These are phyloP conservation scores for Apophysomyces trapeziformis DNA, from an alignment of 371 early-diverging fungal genomes.

Conservation along the genomic window DNA sequence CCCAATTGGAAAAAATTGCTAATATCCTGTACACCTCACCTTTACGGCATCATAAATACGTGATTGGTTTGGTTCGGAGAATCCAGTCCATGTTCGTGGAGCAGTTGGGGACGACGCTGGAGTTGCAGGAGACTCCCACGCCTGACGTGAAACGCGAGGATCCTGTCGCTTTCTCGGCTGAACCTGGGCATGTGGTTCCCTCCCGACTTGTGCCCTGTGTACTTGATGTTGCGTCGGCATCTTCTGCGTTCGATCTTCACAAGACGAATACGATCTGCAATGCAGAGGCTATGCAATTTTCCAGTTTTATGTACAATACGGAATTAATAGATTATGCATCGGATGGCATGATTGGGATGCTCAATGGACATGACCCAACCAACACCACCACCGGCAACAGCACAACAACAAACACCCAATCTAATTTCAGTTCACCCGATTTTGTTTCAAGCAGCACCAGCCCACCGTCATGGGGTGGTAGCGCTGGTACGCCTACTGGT, in stretches of 20 bases:
- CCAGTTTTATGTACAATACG: background rate
- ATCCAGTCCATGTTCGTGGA: slow-evolving; percentile 22
- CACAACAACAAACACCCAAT: background rate
- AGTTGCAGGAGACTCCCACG: background rate
- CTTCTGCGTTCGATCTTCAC: slow-evolving; percentile 5
- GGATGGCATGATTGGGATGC: background rate
- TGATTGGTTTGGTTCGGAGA: slow-evolving; percentile 19
- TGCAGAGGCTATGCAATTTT: background rate
- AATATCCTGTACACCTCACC: slow-evolving; percentile 22
- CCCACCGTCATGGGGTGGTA: background rate
- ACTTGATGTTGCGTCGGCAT: background rate
- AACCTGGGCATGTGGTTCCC: background rate
- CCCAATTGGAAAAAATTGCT: slow-evolving; percentile 23
- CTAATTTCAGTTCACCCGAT: background rate
- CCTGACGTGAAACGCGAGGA: background rate
- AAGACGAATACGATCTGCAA: slow-evolving; percentile 1
- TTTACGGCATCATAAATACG: slow-evolving; percentile 34
- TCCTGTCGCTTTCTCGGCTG: background rate
- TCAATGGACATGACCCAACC: background rate
- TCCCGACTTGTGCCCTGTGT: background rate
- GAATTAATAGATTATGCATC: background rate
- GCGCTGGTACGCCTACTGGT: background rate
- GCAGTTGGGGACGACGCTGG: background rate
- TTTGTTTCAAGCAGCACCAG: slow-evolving; percentile 1
- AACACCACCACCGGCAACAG: background rate